These are phyloP conservation scores for Poronia punctata DNA, from an alignment of 495 filamentous ascomycete species.

Conservation along the genomic window DNA sequence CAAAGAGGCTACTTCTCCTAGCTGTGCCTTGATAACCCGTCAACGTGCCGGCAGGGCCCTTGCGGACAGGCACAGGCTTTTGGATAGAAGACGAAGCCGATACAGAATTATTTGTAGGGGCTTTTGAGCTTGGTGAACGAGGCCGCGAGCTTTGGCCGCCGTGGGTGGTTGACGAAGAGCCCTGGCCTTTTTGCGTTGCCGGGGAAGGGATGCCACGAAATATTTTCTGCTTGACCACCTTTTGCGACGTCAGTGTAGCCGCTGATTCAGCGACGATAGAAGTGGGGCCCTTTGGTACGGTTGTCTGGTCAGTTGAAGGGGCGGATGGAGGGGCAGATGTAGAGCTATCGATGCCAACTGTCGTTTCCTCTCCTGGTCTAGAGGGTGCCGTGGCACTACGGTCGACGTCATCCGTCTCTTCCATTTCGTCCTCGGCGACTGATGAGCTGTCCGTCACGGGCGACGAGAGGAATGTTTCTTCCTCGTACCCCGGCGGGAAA, in stretches of 20 bases:
- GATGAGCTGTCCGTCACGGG: neutral
- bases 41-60: slow-evolving; percentile 9
- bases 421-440: slow-evolving; percentile 1
- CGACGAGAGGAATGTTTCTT: neutral
- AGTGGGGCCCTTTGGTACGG: neutral
- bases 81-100: slow-evolving; percentile 1
- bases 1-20: slow-evolving; percentile 10
- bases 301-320: no score
- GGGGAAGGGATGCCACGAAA: neutral
- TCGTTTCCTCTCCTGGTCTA: no score
- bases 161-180: neutral
- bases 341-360: no score
- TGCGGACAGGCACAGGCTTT: slow-evolving; percentile 1
- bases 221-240: slow-evolving; percentile 8
- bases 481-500: slow-evolving; percentile 1
- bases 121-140: neutral
- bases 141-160: slow-evolving; percentile 6
- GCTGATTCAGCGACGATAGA: no score
- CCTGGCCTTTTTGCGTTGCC: neutral
- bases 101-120: slow-evolving; percentile 2
- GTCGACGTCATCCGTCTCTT: slow-evolving; percentile 3
- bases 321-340: no score
- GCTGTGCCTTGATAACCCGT: slow-evolving; percentile 28
- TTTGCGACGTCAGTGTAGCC: neutral
- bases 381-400: neutral